Evolutionary conservation across 305 asterid genomes (phyloP), one percentile per base, ranked within the genome.

Genomic region (Ajuga reptans): DNA sequence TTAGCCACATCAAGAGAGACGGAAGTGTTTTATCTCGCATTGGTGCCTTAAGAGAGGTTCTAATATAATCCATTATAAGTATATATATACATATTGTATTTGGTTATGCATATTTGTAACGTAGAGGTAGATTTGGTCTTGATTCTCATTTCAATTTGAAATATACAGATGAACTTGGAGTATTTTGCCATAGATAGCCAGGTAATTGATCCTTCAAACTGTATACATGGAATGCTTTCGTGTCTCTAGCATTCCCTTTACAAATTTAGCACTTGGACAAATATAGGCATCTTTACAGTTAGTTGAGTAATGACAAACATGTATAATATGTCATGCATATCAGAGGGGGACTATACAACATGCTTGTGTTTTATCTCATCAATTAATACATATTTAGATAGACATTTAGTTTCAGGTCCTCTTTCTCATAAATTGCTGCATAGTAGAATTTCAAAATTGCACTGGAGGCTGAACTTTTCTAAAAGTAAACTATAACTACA

Each of bases 151-250:
- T 74, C 73, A 64, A 54, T 75, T 61, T 81, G 72, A 71, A 63
- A 63, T 77, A 36, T 78, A 78, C 99, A 94, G 99, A 91, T 94
- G 99, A 94, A 94, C 85, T 84, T 94, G 98, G 99, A 94, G 81
- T 91, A 86, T 79, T 89, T 91, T 57, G 85, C 99, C 61, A 83
- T 89, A 58, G 99, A 94, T 81, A 89, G 87, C 83, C 99, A 94
- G 98, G 99, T 94, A 86, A 50, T 51, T 59, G 51, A 73, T 77
- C 71, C 73, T 76, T 56, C 59, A 50, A 6, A 73, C 34, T 49
- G 1, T 34, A 16, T 72, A 16, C 43, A 74, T 67, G 68, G 68
- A 49, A 50, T 9, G 8, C 37, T 33, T 42, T 36, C 55, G 18
- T 65, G 27, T 58, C 18, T 34, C 33, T 31, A 45, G 14, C 51